phyloP scores from a whole-genome alignment of 1,284 basidiomycete species.

The Cryptococcus sp. region DNA sequence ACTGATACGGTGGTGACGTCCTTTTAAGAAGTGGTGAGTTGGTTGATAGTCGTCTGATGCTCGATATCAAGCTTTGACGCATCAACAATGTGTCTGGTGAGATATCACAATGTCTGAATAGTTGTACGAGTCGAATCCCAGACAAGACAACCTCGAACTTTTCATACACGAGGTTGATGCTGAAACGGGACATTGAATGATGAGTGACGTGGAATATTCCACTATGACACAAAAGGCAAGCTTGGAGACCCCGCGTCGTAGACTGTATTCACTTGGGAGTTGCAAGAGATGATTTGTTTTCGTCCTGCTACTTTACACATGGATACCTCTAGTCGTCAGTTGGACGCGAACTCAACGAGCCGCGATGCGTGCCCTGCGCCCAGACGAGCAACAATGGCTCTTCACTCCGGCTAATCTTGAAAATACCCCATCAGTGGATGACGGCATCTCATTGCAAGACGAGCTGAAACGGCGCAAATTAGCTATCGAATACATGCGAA shows the following conservation, averaged over 20 bases:
- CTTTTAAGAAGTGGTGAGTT: not conserved
- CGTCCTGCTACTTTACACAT: too few relatives aligned
- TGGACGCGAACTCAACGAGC: too few relatives aligned
- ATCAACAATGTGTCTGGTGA: not conserved
- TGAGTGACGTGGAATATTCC: too few relatives aligned
- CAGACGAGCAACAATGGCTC: conserved; percentile 42
- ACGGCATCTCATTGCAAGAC: conserved; percentile 25
- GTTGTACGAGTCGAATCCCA: not conserved
- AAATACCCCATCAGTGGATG: conserved; percentile 35
- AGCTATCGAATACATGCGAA: conserved; percentile 32
- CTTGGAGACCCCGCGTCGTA: too few relatives aligned
- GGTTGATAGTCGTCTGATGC: not conserved
- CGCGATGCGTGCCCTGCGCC: conserved; percentile 33
- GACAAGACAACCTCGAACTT: too few relatives aligned
- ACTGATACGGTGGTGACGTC: not conserved
- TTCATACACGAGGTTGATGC: too few relatives aligned
- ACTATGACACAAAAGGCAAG: too few relatives aligned
- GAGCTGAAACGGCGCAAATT: conserved; percentile 38
- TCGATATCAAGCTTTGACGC: conserved; percentile 1
- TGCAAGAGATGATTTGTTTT: too few relatives aligned
- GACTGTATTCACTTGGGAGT: too few relatives aligned
- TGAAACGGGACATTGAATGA: too few relatives aligned
- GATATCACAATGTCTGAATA: not conserved
- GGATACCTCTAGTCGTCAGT: too few relatives aligned
- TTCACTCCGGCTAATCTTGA: conserved; percentile 27